Percentiles rank a stretch among this genome's conserved stretches.
Evolutionary conservation across 2,329 filamentous ascomycete genomes (phyloP).

Genomic region (Hymenoscyphus linearis): DNA sequence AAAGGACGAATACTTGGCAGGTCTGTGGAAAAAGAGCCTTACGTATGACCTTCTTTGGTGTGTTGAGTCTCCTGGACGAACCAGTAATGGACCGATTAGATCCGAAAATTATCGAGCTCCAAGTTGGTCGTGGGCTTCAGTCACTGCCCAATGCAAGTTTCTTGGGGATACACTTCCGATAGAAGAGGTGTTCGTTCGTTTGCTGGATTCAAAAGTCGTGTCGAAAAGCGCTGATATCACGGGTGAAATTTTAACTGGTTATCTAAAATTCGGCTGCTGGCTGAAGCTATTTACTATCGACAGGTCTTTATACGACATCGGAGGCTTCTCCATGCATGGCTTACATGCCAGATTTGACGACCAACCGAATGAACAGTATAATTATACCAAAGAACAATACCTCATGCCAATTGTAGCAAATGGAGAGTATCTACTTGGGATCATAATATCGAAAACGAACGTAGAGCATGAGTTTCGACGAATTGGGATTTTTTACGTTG

Average conservation of each 20-base stretch:
- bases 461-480: too few species aligned
- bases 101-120: not conserved
- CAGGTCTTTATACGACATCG: too few species aligned
- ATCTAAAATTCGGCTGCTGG: not conserved
- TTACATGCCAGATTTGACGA: too few species aligned
- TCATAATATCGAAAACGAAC: too few species aligned
- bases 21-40: not conserved
- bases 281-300: constrained; percentile 1
- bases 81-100: not conserved
- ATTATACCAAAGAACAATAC: too few species aligned
- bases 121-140: not conserved
- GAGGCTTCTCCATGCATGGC: too few species aligned
- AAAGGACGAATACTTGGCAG: not conserved
- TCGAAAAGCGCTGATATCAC: not conserved
- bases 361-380: too few species aligned
- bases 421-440: too few species aligned
- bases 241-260: not conserved
- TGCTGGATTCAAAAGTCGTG: not conserved
- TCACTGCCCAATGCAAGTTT: not conserved
- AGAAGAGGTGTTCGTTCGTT: not conserved
- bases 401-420: too few species aligned
- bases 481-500: too few species aligned
- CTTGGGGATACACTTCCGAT: too few species aligned
- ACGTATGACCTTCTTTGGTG: not conserved
- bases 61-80: too few species aligned